Conservation (phyloP, 202 grass and related monocot genomes). For the Schoenoplectus triqueter region DNA sequence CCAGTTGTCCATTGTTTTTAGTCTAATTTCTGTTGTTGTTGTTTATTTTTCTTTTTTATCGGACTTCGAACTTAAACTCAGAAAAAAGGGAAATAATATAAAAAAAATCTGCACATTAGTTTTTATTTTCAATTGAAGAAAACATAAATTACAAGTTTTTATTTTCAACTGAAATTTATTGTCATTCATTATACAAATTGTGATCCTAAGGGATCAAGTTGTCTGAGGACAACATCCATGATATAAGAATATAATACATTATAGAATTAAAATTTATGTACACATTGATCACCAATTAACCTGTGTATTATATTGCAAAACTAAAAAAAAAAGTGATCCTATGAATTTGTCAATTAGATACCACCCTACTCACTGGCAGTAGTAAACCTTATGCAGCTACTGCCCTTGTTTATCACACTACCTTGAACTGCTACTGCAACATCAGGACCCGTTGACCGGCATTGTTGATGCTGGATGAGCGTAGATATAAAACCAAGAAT, state of each 20-base stretch:
- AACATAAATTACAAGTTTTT: background rate
- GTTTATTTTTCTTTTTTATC: background rate
- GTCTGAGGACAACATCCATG: background rate
- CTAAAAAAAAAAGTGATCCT: background rate
- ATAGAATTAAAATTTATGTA: background rate
- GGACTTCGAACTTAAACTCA: background rate
- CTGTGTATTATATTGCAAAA: background rate
- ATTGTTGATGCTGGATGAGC: background rate
- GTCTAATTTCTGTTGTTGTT: too few relatives aligned
- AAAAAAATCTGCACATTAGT: background rate
- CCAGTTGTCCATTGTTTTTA: too few relatives aligned
- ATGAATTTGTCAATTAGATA: slow-evolving; percentile 16
- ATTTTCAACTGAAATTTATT: background rate
- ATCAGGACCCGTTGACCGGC: background rate
- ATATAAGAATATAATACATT: background rate
- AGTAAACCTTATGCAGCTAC: background rate
- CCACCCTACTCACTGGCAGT: too few relatives aligned
- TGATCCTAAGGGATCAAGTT: background rate
- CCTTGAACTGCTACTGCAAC: slow-evolving; percentile 7
- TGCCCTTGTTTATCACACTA: background rate
- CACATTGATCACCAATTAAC: slow-evolving; percentile 4
- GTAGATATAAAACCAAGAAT: slow-evolving; percentile 53
- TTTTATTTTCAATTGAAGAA: background rate
- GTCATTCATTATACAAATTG: background rate
- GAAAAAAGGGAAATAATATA: background rate